Evolutionary conservation across 306 rosid species (phyloP).

Genomic region (Ormosia emarginata): DNA sequence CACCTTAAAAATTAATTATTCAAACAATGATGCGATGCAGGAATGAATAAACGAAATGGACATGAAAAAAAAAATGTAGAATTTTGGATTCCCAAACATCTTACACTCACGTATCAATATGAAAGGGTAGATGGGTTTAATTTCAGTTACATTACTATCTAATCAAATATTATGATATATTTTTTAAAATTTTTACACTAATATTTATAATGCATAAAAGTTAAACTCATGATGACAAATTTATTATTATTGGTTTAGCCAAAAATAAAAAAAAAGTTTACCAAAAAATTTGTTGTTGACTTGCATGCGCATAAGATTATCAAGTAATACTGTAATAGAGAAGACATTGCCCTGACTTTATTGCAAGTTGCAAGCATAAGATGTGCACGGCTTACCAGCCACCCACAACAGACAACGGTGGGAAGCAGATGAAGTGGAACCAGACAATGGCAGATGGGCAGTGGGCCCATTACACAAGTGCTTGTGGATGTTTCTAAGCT

Average conservation of each 20-base stretch:
- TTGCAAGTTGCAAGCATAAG: background rate
- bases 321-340: background rate
- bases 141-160: too few species aligned
- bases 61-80: too few species aligned
- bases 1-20: too few species aligned
- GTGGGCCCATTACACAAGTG: background rate
- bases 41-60: too few species aligned
- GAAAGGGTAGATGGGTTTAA: too few species aligned
- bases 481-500: background rate
- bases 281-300: background rate
- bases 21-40: too few species aligned
- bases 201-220: background rate
- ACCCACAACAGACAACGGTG: background rate
- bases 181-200: background rate
- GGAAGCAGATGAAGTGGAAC: background rate
- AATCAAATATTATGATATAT: too few species aligned
- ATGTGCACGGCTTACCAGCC: slow-evolving; percentile 14
- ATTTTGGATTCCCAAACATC: too few species aligned
- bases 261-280: too few species aligned
- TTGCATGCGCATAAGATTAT: background rate
- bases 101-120: too few species aligned
- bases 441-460: background rate
- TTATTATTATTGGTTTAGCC: background rate
- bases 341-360: background rate
- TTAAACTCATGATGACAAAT: background rate